Percentiles rank a stretch among this genome's conserved stretches.
phyloP scores from a whole-genome alignment of 2,329 filamentous ascomycete species.

The Fusarium algeriense region DNA sequence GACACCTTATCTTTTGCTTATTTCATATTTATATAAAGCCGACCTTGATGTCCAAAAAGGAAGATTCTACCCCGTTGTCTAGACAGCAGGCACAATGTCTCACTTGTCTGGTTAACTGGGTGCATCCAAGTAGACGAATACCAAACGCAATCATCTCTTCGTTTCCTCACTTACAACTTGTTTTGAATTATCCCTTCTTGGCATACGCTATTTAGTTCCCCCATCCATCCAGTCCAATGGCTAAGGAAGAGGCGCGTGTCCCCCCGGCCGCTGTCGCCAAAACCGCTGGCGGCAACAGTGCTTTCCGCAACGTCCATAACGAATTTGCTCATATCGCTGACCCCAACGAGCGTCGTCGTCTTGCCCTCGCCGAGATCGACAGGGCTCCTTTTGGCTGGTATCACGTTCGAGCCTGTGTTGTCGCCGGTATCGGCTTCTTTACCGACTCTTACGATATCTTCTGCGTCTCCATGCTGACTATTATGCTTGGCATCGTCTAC shows the following conservation, averaged over 20 bases:
- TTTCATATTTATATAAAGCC: neutral
- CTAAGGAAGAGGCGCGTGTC: neutral
- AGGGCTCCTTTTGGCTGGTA: conserved; percentile 87
- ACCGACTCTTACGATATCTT: conserved; percentile 90
- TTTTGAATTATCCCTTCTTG: neutral
- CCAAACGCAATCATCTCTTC: neutral
- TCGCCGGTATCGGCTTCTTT: conserved; percentile 89
- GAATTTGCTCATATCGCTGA: conserved; percentile 75
- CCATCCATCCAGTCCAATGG: neutral
- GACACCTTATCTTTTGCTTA: neutral
- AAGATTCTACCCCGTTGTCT: neutral
- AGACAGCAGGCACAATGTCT: neutral
- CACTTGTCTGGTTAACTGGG: neutral
- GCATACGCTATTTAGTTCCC: neutral
- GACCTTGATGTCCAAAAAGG: neutral
- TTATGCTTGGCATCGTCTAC: conserved; percentile 84
- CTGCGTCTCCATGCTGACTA: conserved; percentile 77
- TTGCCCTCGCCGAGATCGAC: conserved; percentile 85
- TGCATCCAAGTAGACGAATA: neutral
- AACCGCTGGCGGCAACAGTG: conserved; percentile 74
- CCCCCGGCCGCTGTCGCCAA: conserved; percentile 46
- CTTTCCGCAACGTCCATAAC: conserved; percentile 83
- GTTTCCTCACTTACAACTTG: neutral
- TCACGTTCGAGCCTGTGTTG: conserved; percentile 80
- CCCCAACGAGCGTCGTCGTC: conserved; percentile 81